Conservation (phyloP, 306 rosid genomes). For the Prunus padus region DNA sequence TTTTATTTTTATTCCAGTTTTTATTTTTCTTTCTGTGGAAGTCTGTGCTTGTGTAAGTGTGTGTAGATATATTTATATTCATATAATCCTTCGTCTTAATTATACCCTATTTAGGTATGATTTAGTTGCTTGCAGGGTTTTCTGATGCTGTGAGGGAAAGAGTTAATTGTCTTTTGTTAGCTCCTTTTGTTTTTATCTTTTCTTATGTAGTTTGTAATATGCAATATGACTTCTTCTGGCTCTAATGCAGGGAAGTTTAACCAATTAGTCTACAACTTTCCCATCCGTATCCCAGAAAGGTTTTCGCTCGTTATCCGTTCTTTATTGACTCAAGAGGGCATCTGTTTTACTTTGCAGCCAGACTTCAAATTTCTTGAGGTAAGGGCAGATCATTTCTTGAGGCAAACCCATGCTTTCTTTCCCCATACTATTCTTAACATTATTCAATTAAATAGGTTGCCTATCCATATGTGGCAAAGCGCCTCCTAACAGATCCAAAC, state of each 20-base stretch:
- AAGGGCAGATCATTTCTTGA: slow-evolving; percentile 21
- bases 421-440: slow-evolving; percentile 19
- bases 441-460: slow-evolving; percentile 69
- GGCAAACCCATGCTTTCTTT: slow-evolving; percentile 18
- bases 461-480: slow-evolving; percentile 95
- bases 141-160: slow-evolving; percentile 8
- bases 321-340: slow-evolving; percentile 97
- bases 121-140: slow-evolving; percentile 13
- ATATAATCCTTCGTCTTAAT: too few species aligned
- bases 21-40: neutral
- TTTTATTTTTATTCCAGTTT: neutral
- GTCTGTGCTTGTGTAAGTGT: neutral
- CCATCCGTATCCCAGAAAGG: slow-evolving; percentile 97
- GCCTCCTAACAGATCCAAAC: slow-evolving; percentile 91
- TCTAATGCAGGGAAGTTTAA: slow-evolving; percentile 82
- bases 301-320: slow-evolving; percentile 97
- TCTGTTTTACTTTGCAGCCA: slow-evolving; percentile 86
- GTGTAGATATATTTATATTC: neutral
- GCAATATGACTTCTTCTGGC: slow-evolving; percentile 18
- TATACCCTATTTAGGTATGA: neutral
- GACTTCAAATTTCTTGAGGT: slow-evolving; percentile 99
- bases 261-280: slow-evolving; percentile 95
- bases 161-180: slow-evolving; percentile 19
- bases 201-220: slow-evolving; percentile 6
- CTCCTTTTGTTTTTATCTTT: neutral